Base-by-base conservation (phyloP, 768 basidiomycete species). In the Collybiopsis luxurians region DNA sequence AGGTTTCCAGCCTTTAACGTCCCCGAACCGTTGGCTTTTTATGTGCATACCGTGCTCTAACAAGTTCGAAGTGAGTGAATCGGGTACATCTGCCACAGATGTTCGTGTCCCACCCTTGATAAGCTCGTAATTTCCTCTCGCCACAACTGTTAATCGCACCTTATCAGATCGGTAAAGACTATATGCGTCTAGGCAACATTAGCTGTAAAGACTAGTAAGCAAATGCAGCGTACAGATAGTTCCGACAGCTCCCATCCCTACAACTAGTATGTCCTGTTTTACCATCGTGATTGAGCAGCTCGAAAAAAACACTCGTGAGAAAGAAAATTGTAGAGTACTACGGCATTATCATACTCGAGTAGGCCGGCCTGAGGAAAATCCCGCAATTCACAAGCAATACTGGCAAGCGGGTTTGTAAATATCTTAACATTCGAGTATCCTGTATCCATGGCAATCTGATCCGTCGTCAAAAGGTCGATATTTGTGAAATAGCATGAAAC, bases 131-230 rank as follows among this genome's bases (percentile, higher is more conserved):
- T 90, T 89, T 48, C 88, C 83, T 55, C 90, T 71, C 1, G 89
- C 90, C 1, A 92, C 86, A n/a, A 76, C 85, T 1, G 90, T 91
- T 11, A 92, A 80, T 75, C 1, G 80, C 86, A 34, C 77, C 71
- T 12, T 83, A 79, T 61, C 84, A 81, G 58, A 79, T 71, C 59
- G 82, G 79, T 72, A 7, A 15, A 39, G 36, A 48, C 27, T 48
- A 27, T 30, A 23, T 19, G 48, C 44, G 24, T n/a, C 39, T 45
- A 30, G 13, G 26, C 36, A n/a, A 15, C 43, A 44, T 44, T 19
- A 53, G 40, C 17, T n/a, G n/a, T n/a, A n/a, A n/a, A n/a, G n/a
- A n/a, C n/a, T n/a, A n/a, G n/a, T n/a, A n/a, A n/a, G 23, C 21
- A 30, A 28, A 81, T 60, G n/a, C n/a, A n/a, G n/a, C n/a, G n/a